Base-by-base conservation (phyloP, 768 basidiomycete species). In the Dendrothele bispora region DNA sequence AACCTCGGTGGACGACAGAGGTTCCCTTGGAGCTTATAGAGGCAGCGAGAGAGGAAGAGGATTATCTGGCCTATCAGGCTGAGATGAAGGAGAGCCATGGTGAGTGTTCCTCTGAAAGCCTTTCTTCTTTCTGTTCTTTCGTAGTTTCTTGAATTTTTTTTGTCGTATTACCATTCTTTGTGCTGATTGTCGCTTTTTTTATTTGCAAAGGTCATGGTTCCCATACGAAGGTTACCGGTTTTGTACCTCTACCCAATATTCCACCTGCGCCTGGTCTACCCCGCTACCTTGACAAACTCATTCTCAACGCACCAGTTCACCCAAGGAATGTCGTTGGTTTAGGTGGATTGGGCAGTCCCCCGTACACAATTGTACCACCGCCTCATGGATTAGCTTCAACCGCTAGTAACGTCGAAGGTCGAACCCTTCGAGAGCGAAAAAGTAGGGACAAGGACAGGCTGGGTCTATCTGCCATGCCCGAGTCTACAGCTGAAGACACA, bases 201-300 rank as follows among this genome's bases (percentile, higher is more conserved):
- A 7, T 14, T 26, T 32, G 40, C 17, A 6, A 35, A 22, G 43
- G 40, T n/a, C 42, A 40, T 21, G 35, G 47, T 10, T 40, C 28
- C 17, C 54, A 49, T 17, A n/a, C n/a, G n/a, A n/a, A n/a, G n/a
- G 43, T 44, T 20, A 53, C 54, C 36, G 56, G 55, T 54, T 72
- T 78, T 56, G 65, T 73, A 26, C 82, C 86, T 10, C 80, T 84
- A 2, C 89, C 92, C 15, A 82, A 83, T 54, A 87, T 95, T 51
- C 94, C 94, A 2, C 84, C 86, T 18, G 94, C 97, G 2, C 94
- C 97, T 1, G 72, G 78, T 2, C 75, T 98, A 36, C 97, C 97
- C 0, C 72, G 94, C 1, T 92, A 98, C 59, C 72, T 99, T 34
- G 95, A 98, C 60, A 94, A 93, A 59, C 84, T 97, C 40, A 97